Evolutionary conservation across 2,329 filamentous ascomycete species (phyloP).

Genomic region (Ophiostoma fasciatum): DNA sequence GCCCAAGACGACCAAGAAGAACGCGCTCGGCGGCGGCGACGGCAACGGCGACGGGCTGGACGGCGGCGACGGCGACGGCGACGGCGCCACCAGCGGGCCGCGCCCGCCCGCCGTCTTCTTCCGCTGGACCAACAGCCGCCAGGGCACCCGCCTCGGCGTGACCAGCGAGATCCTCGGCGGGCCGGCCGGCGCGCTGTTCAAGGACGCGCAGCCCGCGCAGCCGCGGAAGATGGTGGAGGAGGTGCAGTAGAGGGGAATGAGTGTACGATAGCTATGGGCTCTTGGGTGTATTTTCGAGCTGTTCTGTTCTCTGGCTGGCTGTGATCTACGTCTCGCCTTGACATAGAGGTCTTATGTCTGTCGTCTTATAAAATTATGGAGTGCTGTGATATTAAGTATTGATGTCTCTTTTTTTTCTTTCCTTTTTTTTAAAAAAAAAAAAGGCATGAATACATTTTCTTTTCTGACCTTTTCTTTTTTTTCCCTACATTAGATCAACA

Average conservation of each 20-base stretch:
- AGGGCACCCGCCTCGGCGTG: slow-evolving; percentile 47
- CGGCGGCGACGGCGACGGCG: slow-evolving; percentile 34
- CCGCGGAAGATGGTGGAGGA: slow-evolving; percentile 39
- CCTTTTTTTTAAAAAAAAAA: not conserved
- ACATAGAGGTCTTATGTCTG: no score
- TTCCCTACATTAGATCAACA: no score
- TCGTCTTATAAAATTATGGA: no score
- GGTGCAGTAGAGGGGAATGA: slow-evolving; percentile 20
- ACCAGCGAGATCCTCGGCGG: slow-evolving; percentile 52
- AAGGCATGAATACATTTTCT: not conserved
- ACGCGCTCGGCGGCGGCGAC: slow-evolving; percentile 31
- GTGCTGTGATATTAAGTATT: no score
- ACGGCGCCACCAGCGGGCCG: slow-evolving; percentile 17
- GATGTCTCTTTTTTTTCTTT: no score
- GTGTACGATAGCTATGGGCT: no score
- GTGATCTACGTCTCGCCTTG: no score
- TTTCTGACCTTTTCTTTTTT: not conserved
- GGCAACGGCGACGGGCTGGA: slow-evolving; percentile 27
- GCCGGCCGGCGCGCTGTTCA: slow-evolving; percentile 47
- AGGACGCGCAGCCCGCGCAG: slow-evolving; percentile 14
- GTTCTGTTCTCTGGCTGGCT: no score
- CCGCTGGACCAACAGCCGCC: slow-evolving; percentile 55
- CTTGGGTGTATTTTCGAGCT: no score
- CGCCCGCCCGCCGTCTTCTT: slow-evolving; percentile 40
- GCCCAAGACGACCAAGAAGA: slow-evolving; percentile 49